Evolutionary conservation across 441 rosid species (phyloP).

Genomic region (Melastoma candidum): DNA sequence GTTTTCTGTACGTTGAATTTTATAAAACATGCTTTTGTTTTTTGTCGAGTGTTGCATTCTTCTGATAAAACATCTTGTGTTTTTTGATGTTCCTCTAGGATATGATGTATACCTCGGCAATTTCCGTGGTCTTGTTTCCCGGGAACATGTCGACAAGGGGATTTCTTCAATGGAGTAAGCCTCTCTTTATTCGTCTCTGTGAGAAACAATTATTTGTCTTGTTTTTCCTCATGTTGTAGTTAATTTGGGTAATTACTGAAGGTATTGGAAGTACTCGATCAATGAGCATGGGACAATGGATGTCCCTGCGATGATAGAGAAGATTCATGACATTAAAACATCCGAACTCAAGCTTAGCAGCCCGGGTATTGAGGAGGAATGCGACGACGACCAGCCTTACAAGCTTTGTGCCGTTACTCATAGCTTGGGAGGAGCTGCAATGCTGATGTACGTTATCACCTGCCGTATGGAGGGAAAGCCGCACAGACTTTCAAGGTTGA

Average conservation of each 20-base stretch:
- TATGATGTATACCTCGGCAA: slow-evolving; percentile 94
- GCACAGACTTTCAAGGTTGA: slow-evolving; percentile 69
- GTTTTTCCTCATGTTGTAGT: background rate
- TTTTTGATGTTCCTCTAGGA: slow-evolving; percentile 34
- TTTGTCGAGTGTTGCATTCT: background rate
- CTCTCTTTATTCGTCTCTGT: background rate
- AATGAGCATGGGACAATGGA: slow-evolving; percentile 93
- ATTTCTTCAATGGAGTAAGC: slow-evolving; percentile 75
- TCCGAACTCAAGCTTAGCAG: slow-evolving; percentile 59
- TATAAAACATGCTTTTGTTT: no score
- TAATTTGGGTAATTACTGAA: slow-evolving; percentile 19
- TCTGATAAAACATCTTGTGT: slow-evolving; percentile 10
- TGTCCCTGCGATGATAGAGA: slow-evolving; percentile 88
- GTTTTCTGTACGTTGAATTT: no score
- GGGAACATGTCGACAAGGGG: slow-evolving; percentile 81
- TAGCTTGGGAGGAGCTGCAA: slow-evolving; percentile 95
- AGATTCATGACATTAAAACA: slow-evolving; percentile 80
- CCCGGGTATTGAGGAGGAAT: slow-evolving; percentile 48
- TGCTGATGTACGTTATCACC: slow-evolving; percentile 68
- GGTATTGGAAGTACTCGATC: slow-evolving; percentile 86
- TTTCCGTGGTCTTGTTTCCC: slow-evolving; percentile 86
- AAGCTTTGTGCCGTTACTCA: slow-evolving; percentile 85
- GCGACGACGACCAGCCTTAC: slow-evolving; percentile 50
- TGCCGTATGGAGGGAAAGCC: slow-evolving; percentile 61
- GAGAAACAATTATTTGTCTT: no score